Base-by-base conservation (phyloP, 2,329 filamentous ascomycete genomes). In the Epicoccum nigrum region DNA sequence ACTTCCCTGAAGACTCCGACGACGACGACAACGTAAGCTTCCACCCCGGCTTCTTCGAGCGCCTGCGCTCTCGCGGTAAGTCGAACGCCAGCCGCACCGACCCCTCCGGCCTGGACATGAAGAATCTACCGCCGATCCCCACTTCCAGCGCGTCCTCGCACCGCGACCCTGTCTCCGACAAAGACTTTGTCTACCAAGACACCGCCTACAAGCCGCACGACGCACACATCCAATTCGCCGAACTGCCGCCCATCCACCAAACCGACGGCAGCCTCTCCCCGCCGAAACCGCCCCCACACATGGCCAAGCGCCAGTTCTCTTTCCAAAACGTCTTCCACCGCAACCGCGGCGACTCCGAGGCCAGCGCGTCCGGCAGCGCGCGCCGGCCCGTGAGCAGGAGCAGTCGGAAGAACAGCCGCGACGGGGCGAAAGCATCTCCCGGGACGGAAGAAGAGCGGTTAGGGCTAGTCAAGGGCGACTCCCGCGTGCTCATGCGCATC, bases 271-370 rank as follows among this genome's bases (percentile, higher is more conserved):
- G 70, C 56, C 73, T 81, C 11, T 76, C 74, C 3, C 80, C 85
- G 1, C 86, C 87, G 0, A 71, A 67, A 49, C 72, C 83, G 3
- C 86, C 86, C 1, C 86, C 86, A 4, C 85, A 79, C 49, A 57
- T 71, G 60, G 55, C 73, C 58, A 84, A 88, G 9, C 83, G 93
- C 54, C 90, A 96, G 68, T 99, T 97, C 75, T 95, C 90, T 15
- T 97, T 97, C 79, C 88, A 92, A 59, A 91, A 89, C 59, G 85
- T 96, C 44, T 94, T 97, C 73, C 77, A 78, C 54, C 82, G 86
- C 28, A 63, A 67, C 42, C 63, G 66, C 20, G 55, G 62, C 35
- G 64, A 69, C n/a, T 69, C 63, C 3, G 60, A 55, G 13, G 63
- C 65, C 15, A 60, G 63, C 34, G 51, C 51, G 2, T 61, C 58